Evolutionary conservation across 1,139 yeast genomes (phyloP).

Genomic region (Geotrichum australiense): DNA sequence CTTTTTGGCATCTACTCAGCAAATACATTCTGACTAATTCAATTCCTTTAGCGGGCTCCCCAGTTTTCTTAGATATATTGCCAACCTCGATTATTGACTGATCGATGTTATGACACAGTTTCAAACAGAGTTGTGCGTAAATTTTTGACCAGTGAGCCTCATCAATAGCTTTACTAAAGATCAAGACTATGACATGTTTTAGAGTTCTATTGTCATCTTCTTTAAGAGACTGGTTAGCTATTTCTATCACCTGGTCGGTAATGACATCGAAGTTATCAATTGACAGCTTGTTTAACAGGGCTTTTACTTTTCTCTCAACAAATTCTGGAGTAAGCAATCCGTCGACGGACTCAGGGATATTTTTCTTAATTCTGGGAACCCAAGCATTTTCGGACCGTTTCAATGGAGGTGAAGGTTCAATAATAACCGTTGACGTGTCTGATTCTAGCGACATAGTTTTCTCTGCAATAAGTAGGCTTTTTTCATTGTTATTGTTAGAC

Average conservation of each 20-base stretch:
- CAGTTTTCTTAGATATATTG: slow-evolving; percentile 43
- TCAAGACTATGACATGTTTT: slow-evolving; percentile 71
- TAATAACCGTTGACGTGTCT: slow-evolving; percentile 17
- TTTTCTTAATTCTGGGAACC: slow-evolving; percentile 57
- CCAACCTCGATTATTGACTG: slow-evolving; percentile 60
- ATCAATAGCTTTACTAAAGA: slow-evolving; percentile 94
- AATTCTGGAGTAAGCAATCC: slow-evolving; percentile 62
- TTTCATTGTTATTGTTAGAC: too few relatives aligned
- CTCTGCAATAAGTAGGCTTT: too few relatives aligned
- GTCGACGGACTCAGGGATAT: slow-evolving; percentile 35
- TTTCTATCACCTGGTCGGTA: slow-evolving; percentile 63
- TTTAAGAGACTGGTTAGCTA: slow-evolving; percentile 81
- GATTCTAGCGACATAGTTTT: too few relatives aligned
- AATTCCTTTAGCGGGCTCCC: slow-evolving; percentile 55
- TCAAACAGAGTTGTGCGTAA: slow-evolving; percentile 94
- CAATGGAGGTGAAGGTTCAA: slow-evolving; percentile 33
- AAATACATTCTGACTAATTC: slow-evolving; percentile 73
- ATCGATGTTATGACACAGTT: slow-evolving; percentile 62
- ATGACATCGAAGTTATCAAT: slow-evolving; percentile 85
- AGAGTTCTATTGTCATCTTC: slow-evolving; percentile 80
- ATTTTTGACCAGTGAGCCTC: slow-evolving; percentile 97
- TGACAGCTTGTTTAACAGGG: slow-evolving; percentile 86
- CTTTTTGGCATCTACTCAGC: slow-evolving; percentile 83
- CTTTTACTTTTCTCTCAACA: slow-evolving; percentile 76
- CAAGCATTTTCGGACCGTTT: slow-evolving; percentile 82